Conservation (phyloP, 2,329 filamentous ascomycete genomes). For the Cercospora zeina region DNA sequence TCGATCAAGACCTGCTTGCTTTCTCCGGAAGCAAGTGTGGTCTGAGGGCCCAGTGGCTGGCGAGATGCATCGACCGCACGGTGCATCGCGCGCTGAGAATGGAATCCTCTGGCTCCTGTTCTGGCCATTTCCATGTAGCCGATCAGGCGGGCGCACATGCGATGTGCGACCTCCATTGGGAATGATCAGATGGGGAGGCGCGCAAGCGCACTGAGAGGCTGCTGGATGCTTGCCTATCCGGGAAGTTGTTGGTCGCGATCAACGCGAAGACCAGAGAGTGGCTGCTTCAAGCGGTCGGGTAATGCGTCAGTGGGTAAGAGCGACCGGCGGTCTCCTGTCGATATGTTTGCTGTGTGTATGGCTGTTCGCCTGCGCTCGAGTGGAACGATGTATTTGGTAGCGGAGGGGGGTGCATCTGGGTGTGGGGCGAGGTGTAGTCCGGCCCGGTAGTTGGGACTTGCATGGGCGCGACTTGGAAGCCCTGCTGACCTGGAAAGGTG, state of each 20-base stretch:
- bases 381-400: constrained; percentile 31
- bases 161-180: not conserved
- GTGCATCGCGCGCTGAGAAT: not conserved
- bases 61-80: not conserved
- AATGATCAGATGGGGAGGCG: not conserved
- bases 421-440: constrained; percentile 32
- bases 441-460: constrained; percentile 25
- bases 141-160: not conserved
- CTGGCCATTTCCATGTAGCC: not conserved
- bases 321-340: constrained; percentile 30
- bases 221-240: not conserved
- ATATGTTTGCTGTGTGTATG: constrained; percentile 30
- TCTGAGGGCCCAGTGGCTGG: not conserved
- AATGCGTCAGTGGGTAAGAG: constrained; percentile 32
- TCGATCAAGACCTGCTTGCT: not conserved
- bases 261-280: not conserved
- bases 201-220: not conserved
- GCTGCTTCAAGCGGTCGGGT: constrained; percentile 29
- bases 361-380: constrained; percentile 25
- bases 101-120: not conserved
- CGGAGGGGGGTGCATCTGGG: constrained; percentile 35
- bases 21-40: not conserved
- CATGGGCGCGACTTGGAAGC: constrained; percentile 31
- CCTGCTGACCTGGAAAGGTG: constrained; percentile 22
- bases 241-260: not conserved